A percentile compares a stretch with the other conserved stretches of the same genome.
phyloP scores from a whole-genome alignment of 495 filamentous ascomycete genomes.

The Neurospora sp. region DNA sequence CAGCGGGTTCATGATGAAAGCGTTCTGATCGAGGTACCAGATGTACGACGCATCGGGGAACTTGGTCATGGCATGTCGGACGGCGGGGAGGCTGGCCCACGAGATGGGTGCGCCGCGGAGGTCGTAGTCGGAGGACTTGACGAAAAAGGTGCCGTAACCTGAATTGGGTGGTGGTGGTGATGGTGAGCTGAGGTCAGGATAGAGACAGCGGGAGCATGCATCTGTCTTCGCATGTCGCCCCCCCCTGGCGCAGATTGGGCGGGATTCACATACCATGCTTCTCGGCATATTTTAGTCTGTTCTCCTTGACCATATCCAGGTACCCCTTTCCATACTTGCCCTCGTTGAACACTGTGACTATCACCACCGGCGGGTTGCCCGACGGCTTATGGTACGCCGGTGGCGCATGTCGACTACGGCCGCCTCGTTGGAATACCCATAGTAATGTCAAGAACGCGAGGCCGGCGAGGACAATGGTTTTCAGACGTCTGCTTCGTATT shows the following conservation, averaged over 20 bases:
- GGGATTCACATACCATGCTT: slow-evolving; percentile 63
- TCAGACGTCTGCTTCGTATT: slow-evolving; percentile 58
- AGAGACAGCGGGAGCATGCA: background rate
- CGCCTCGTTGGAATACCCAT: slow-evolving; percentile 49
- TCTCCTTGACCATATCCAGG: slow-evolving; percentile 61
- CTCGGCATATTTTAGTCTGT: slow-evolving; percentile 75
- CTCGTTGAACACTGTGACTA: slow-evolving; percentile 77
- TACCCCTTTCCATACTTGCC: slow-evolving; percentile 51
- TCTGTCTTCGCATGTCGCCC: background rate
- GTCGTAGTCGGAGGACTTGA: slow-evolving; percentile 66
- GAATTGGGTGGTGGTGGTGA: background rate
- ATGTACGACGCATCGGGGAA: slow-evolving; percentile 66
- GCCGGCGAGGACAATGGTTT: slow-evolving; percentile 47
- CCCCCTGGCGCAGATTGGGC: background rate
- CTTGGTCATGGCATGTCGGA: slow-evolving; percentile 78
- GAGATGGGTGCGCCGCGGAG: slow-evolving; percentile 51
- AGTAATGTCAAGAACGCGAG: slow-evolving; percentile 49
- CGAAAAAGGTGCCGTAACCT: slow-evolving; percentile 88
- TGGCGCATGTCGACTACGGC: slow-evolving; percentile 20
- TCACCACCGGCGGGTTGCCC: slow-evolving; percentile 71
- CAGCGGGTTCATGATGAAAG: slow-evolving; percentile 80
- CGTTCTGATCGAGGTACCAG: slow-evolving; percentile 75
- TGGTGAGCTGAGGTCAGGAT: background rate
- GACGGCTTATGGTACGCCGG: slow-evolving; percentile 21
- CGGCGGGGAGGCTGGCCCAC: slow-evolving; percentile 78